A percentile compares a stretch with the other conserved stretches of the same genome.
phyloP scores from a whole-genome alignment of 495 filamentous ascomycete genomes.

The Melanomma pulvis-pyrius region DNA sequence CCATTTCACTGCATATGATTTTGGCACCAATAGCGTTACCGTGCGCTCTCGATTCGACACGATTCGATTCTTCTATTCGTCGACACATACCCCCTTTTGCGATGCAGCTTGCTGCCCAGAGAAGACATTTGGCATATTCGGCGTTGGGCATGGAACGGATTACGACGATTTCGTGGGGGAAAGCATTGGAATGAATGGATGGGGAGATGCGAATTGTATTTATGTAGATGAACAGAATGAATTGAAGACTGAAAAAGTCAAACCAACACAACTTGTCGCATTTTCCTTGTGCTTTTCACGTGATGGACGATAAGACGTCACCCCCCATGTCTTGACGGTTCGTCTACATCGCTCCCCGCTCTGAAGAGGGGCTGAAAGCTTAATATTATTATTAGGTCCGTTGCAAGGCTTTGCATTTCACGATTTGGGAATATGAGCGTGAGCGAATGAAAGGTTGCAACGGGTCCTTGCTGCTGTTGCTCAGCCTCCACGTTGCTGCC shows the following conservation, averaged over 20 bases:
- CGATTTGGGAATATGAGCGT: not conserved
- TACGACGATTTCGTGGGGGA: not conserved
- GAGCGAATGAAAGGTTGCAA: not conserved
- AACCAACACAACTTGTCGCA: too few relatives aligned
- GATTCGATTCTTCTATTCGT: slow-evolving; percentile 2
- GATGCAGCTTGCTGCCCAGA: slow-evolving; percentile 4
- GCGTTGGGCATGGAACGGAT: not conserved
- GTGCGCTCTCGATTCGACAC: not conserved
- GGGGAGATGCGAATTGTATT: not conserved
- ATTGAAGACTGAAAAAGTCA: not conserved
- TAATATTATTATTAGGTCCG: too few relatives aligned
- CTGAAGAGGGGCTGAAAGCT: too few relatives aligned
- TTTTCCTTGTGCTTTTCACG: too few relatives aligned
- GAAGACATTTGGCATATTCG: slow-evolving; percentile 4
- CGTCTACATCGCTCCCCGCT: too few relatives aligned
- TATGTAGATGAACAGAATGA: slow-evolving; percentile 3
- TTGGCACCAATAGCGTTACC: not conserved
- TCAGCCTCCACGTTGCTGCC: not conserved
- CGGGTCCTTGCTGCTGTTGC: not conserved
- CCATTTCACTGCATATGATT: not conserved
- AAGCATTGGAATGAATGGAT: not conserved
- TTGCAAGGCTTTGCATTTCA: not conserved
- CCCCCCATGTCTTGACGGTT: too few relatives aligned
- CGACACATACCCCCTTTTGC: slow-evolving; percentile 8
- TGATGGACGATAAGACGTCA: too few relatives aligned